These are phyloP conservation scores for Cystobasidium sp. DNA, from an alignment of 1,284 basidiomycete species.

Conservation along the genomic window DNA sequence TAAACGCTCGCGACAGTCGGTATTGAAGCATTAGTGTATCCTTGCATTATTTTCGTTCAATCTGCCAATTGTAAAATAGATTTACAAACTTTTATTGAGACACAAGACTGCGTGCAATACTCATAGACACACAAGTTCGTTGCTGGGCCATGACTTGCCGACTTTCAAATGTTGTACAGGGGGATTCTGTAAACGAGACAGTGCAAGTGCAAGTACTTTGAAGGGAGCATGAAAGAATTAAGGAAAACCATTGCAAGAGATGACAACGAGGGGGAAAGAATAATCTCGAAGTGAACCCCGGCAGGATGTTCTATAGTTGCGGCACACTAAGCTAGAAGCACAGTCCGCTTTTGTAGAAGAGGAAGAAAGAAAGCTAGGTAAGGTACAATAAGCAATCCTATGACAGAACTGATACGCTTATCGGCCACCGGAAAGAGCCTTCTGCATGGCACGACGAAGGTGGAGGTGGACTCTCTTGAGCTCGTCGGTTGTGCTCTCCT, in stretches of 20 bases:
- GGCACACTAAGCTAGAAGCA: slow-evolving; percentile 17
- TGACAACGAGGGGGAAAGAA: slow-evolving; percentile 26
- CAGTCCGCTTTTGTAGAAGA: slow-evolving; percentile 24
- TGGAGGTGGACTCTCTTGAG: slow-evolving; percentile 88
- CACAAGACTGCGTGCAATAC: too few relatives aligned
- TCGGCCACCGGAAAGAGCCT: slow-evolving; percentile 65
- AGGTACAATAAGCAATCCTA: slow-evolving; percentile 10
- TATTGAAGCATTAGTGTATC: too few relatives aligned
- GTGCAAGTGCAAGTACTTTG: background rate
- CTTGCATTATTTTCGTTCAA: background rate
- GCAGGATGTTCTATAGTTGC: slow-evolving; percentile 20
- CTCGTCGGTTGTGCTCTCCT: slow-evolving; percentile 87
- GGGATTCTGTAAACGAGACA: background rate
- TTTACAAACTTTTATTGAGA: too few relatives aligned
- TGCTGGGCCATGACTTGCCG: too few relatives aligned
- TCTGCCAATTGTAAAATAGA: background rate
- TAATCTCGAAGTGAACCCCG: slow-evolving; percentile 10
- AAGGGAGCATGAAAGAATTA: background rate
- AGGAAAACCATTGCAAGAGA: slow-evolving; percentile 24
- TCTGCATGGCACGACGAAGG: slow-evolving; percentile 94
- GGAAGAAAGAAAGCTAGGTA: background rate
- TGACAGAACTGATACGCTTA: slow-evolving; percentile 23
- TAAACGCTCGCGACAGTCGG: too few relatives aligned
- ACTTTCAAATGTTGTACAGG: background rate
- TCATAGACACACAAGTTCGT: too few relatives aligned